A percentile compares a stretch with the other conserved stretches of the same genome.
Conservation (phyloP, 2,329 filamentous ascomycete species). For the Phoma sp. region DNA sequence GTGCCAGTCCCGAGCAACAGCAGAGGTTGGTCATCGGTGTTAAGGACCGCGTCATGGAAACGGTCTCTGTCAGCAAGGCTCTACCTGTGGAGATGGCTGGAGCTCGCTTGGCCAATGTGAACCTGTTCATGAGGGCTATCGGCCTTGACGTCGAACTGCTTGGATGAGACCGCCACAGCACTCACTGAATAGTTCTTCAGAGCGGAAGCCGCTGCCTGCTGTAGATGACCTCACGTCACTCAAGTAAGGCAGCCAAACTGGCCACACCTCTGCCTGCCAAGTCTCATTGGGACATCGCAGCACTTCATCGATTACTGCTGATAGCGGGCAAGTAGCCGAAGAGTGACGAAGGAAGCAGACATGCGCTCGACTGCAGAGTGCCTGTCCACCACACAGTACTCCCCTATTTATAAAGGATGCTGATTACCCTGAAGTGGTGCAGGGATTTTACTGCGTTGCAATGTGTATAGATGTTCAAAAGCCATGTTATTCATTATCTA, state of each 20-base stretch:
- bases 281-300: background rate
- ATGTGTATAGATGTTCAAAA: conserved; percentile 9
- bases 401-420: conserved; percentile 20
- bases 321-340: background rate
- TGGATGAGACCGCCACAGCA: conserved; percentile 53
- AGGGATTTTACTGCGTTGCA: conserved; percentile 17
- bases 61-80: conserved; percentile 85
- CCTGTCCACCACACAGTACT: conserved; percentile 18
- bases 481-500: conserved; percentile 3
- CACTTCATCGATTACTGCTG: background rate
- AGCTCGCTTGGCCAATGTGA: conserved; percentile 87
- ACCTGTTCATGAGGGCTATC: conserved; percentile 97
- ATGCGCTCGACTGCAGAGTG: conserved; percentile 4
- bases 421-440: conserved; percentile 17
- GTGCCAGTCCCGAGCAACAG: conserved; percentile 91
- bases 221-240: background rate
- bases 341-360: conserved; percentile 1
- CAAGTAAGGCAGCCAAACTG: background rate
- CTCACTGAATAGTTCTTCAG: background rate
- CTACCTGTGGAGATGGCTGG: conserved; percentile 85
- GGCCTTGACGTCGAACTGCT: conserved; percentile 91
- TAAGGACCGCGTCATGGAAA: conserved; percentile 98
- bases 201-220: background rate
- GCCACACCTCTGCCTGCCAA: conserved; percentile 3
- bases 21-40: conserved; percentile 92